Evolutionary conservation across 2,329 filamentous ascomycete genomes (phyloP).

Genomic region (Apiospora saccharicola): DNA sequence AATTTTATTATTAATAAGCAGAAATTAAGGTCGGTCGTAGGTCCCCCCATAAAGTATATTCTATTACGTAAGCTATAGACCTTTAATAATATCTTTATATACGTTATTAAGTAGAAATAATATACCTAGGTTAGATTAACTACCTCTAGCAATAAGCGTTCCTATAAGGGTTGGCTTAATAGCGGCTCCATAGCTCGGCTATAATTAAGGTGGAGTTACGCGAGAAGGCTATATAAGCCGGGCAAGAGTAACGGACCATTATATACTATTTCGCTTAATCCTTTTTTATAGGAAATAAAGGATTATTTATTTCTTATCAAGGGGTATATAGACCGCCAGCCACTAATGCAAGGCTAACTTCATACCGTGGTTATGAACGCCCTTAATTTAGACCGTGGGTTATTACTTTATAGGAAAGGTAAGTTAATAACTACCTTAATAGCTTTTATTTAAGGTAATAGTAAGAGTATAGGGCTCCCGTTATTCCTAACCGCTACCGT

Average conservation of each 20-base stretch:
- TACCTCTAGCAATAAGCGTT: not conserved
- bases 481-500: no score
- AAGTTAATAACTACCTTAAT: not conserved
- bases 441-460: not conserved
- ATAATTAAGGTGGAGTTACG: not conserved
- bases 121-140: not conserved
- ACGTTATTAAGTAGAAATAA: not conserved
- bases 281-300: not conserved
- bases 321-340: not conserved
- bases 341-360: not conserved
- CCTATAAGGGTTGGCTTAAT: not conserved
- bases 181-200: not conserved
- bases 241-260: not conserved
- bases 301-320: not conserved
- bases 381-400: not conserved
- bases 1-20: not conserved
- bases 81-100: not conserved
- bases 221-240: not conserved
- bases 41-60: not conserved
- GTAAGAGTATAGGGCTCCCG: not conserved
- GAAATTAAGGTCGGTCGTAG: not conserved
- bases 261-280: constrained; percentile 1
- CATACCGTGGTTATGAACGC: not conserved
- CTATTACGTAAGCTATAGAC: not conserved
- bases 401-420: not conserved